Percentiles rank a stretch among this genome's conserved stretches.
Evolutionary conservation across 768 basidiomycete species (phyloP).

Genomic region (Kwoniella bestiolae): DNA sequence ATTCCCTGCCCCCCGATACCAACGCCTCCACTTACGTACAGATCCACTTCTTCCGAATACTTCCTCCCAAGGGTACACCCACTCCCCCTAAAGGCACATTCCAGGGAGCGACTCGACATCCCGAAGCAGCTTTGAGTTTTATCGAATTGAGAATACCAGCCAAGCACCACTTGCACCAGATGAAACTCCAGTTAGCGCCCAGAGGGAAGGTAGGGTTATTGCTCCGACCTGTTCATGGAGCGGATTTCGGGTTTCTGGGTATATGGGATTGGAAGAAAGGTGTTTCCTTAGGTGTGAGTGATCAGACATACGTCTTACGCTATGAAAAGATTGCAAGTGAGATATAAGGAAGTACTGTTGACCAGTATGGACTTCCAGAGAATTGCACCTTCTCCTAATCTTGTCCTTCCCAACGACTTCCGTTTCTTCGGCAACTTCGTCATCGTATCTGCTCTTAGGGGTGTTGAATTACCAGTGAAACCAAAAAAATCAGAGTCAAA

Average conservation of each 20-base stretch:
- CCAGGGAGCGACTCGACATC: background rate
- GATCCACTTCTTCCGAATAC: background rate
- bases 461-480: background rate
- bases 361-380: too few relatives aligned
- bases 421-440: slow-evolving; percentile 4
- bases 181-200: background rate
- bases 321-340: too few relatives aligned
- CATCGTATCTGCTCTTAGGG: background rate
- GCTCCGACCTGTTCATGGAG: background rate
- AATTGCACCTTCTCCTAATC: background rate
- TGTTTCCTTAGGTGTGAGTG: slow-evolving; percentile 1
- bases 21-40: background rate
- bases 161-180: background rate
- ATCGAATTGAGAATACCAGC: background rate
- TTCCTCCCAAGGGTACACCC: background rate
- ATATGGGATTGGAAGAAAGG: slow-evolving; percentile 8
- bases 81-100: background rate
- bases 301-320: background rate
- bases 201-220: background rate
- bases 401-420: background rate
- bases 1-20: background rate
- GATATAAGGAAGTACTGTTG: background rate
- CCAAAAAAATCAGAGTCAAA: background rate
- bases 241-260: background rate
- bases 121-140: background rate